Evolutionary conservation across 768 basidiomycete genomes (phyloP).

Genomic region (Mrakia gelida): DNA sequence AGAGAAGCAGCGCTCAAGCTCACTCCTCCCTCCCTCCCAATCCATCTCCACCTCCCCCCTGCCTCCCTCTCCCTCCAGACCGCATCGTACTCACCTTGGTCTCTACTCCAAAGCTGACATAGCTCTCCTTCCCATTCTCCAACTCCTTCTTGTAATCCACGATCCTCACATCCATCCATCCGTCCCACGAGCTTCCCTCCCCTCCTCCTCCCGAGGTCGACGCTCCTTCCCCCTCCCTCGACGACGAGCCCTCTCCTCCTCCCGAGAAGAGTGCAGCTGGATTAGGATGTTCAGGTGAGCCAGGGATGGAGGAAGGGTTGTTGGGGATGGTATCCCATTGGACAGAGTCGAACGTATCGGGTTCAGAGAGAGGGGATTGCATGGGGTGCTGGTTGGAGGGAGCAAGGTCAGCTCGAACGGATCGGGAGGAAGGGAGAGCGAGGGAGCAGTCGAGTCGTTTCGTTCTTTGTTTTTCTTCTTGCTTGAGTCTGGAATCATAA

Average conservation of each 20-base stretch:
- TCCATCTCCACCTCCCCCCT: not conserved
- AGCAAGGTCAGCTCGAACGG: too few species aligned
- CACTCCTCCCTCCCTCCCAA: not conserved
- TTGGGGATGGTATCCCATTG: slow-evolving; percentile 21
- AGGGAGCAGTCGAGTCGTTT: too few species aligned
- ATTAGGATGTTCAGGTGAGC: not conserved
- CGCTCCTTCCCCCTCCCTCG: not conserved
- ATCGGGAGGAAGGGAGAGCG: too few species aligned
- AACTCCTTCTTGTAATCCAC: slow-evolving; percentile 33
- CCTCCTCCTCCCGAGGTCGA: not conserved
- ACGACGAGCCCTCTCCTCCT: not conserved
- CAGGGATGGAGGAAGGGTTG: not conserved
- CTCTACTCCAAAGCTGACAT: slow-evolving; percentile 28
- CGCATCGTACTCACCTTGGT: slow-evolving; percentile 13
- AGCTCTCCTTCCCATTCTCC: slow-evolving; percentile 28
- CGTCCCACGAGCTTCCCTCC: slow-evolving; percentile 17
- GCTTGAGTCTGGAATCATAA: too few species aligned
- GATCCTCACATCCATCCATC: slow-evolving; percentile 29
- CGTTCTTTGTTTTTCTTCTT: too few species aligned
- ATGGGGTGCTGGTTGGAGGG: not conserved
- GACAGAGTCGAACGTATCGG: slow-evolving; percentile 24
- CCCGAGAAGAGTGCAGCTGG: not conserved
- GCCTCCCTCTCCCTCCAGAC: not conserved
- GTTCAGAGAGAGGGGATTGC: slow-evolving; percentile 5
- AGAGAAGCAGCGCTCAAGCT: not conserved